Evolutionary conservation across 768 basidiomycete genomes (phyloP).

Genomic region (Psilocybe cubensis): DNA sequence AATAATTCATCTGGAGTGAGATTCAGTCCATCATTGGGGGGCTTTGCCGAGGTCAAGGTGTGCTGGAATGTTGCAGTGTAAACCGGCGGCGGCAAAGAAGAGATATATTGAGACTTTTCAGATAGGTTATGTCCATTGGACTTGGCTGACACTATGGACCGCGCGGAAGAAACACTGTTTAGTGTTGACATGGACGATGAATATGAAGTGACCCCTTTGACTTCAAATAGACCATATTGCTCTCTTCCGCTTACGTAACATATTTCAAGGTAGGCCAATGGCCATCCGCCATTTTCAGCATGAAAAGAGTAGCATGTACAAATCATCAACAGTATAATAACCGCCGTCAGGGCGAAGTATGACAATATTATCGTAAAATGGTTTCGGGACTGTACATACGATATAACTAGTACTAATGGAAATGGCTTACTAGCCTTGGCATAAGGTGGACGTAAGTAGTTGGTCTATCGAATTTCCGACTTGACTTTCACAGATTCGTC

Average conservation of each 20-base stretch:
- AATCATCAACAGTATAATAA: no score
- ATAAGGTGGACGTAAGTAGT: background rate
- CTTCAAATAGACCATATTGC: background rate
- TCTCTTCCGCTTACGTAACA: slow-evolving; percentile 8
- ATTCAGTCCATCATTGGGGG: slow-evolving; percentile 28
- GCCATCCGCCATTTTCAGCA: background rate
- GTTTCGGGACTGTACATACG: slow-evolving; percentile 14
- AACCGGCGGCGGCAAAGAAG: slow-evolving; percentile 11
- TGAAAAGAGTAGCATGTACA: background rate
- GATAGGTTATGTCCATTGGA: slow-evolving; percentile 19
- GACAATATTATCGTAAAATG: slow-evolving; percentile 19
- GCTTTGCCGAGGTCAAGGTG: slow-evolving; percentile 13
- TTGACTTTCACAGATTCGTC: slow-evolving; percentile 28
- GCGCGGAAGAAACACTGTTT: slow-evolving; percentile 19
- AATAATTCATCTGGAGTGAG: slow-evolving; percentile 78
- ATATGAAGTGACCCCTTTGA: background rate
- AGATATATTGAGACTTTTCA: slow-evolving; percentile 6
- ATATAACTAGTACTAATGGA: slow-evolving; percentile 11
- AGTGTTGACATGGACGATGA: slow-evolving; percentile 20
- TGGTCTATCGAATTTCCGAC: slow-evolving; percentile 33
- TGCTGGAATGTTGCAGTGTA: slow-evolving; percentile 15
- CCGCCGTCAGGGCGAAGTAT: slow-evolving; percentile 7
- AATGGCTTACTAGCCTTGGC: background rate
- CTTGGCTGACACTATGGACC: slow-evolving; percentile 23
- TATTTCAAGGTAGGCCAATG: background rate